Evolutionary conservation across 192 early-diverging fungal species (phyloP).

Genomic region (Neocallimastix lanati): DNA sequence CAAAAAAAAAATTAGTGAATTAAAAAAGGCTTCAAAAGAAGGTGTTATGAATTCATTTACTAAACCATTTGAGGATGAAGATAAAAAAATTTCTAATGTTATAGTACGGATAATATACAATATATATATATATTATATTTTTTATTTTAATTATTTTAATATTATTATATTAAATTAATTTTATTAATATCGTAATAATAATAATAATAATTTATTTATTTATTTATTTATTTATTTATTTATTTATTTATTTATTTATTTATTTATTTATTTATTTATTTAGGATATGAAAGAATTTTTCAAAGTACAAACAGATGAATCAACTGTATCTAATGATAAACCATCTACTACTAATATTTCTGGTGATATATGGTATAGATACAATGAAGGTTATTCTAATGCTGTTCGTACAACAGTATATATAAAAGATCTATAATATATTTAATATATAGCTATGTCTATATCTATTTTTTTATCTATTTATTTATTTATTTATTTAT

Average conservation of each 20-base stretch:
- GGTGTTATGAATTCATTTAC: neutral
- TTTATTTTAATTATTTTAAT: too few species aligned
- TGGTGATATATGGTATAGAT: slow-evolving; percentile 49
- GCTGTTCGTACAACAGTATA: slow-evolving; percentile 62
- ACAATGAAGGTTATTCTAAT: slow-evolving; percentile 80
- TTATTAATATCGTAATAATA: too few species aligned
- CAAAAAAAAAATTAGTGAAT: neutral
- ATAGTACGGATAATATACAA: neutral
- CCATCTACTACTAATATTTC: neutral
- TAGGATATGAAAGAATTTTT: slow-evolving; percentile 1
- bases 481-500: too few species aligned
- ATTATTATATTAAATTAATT: too few species aligned
- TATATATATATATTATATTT: too few species aligned
- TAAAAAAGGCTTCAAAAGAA: neutral
- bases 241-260: too few species aligned
- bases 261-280: neutral
- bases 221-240: too few species aligned
- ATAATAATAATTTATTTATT: too few species aligned
- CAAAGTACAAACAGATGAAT: neutral
- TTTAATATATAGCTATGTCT: too few species aligned
- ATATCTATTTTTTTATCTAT: too few species aligned
- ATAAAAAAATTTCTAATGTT: neutral
- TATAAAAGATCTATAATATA: slow-evolving; percentile 35
- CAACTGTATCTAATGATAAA: neutral
- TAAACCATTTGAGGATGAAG: neutral